phyloP scores from a whole-genome alignment of 305 asterid species.

The Fraxinus dipetala region DNA sequence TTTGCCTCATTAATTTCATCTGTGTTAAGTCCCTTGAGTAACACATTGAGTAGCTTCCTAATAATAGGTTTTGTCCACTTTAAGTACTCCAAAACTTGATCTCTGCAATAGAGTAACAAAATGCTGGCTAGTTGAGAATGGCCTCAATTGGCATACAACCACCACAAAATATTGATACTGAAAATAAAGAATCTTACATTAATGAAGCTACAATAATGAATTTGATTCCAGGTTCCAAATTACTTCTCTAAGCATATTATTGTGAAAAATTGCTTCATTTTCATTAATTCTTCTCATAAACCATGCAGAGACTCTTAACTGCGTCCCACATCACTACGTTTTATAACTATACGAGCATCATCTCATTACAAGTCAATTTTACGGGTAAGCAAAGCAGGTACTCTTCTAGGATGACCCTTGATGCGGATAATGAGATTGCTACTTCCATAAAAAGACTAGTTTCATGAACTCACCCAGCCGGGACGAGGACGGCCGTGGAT shows the following conservation, averaged over 20 bases:
- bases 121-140: background rate
- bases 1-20: constrained; percentile 33
- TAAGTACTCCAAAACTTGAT: constrained; percentile 42
- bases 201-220: background rate
- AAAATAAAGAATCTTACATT: background rate
- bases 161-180: background rate
- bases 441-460: background rate
- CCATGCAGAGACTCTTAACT: background rate
- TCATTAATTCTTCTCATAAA: background rate
- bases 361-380: background rate
- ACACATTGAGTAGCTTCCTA: constrained; percentile 32
- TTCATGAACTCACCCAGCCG: background rate
- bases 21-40: constrained; percentile 42
- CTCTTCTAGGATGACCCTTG: background rate
- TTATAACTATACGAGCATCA: background rate
- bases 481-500: background rate
- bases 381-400: background rate
- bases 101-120: constrained; percentile 23
- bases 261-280: background rate
- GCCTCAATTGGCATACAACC: background rate
- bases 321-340: background rate
- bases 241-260: background rate
- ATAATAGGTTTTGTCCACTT: constrained; percentile 41
- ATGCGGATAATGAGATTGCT: background rate
- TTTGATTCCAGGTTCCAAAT: background rate